Evolutionary conservation across 2,329 filamentous ascomycete species (phyloP).

Genomic region (Ophiostoma quercus): DNA sequence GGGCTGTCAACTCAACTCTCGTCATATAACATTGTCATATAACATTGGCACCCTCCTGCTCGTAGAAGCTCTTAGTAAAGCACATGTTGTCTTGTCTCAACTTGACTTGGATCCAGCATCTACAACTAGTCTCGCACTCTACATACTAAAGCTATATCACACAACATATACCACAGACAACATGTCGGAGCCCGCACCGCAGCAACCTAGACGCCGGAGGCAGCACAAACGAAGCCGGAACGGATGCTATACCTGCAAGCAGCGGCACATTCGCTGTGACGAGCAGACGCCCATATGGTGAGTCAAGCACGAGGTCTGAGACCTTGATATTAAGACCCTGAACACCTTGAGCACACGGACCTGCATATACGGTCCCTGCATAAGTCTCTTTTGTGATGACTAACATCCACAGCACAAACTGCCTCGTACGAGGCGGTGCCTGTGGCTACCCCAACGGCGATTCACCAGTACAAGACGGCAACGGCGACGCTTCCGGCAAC

Average conservation of each 20-base stretch:
- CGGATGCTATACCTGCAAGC: conserved; percentile 21
- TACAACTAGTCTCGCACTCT: neutral
- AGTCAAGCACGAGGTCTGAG: neutral
- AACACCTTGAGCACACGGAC: neutral
- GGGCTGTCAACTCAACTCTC: neutral
- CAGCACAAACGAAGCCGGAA: conserved; percentile 21
- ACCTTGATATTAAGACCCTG: neutral
- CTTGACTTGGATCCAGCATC: neutral
- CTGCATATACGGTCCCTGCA: conserved; percentile 10
- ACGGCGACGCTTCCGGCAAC: neutral
- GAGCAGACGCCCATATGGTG: conserved; percentile 20
- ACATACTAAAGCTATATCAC: neutral
- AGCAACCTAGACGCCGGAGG: conserved; percentile 16
- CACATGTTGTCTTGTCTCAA: neutral
- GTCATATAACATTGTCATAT: neutral
- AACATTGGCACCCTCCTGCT: neutral
- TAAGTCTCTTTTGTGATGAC: neutral
- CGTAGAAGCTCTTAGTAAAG: neutral
- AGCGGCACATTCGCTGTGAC: conserved; percentile 22
- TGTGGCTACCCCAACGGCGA: conserved; percentile 17
- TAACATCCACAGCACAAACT: conserved; percentile 18
- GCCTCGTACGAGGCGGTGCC: conserved; percentile 17
- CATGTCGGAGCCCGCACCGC: neutral
- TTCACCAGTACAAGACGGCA: neutral
- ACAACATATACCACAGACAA: neutral